Evolutionary conservation across 345 rosid genomes (phyloP), one percentile per base, ranked within the genome.

Genomic region (Arabis hirsuta): DNA sequence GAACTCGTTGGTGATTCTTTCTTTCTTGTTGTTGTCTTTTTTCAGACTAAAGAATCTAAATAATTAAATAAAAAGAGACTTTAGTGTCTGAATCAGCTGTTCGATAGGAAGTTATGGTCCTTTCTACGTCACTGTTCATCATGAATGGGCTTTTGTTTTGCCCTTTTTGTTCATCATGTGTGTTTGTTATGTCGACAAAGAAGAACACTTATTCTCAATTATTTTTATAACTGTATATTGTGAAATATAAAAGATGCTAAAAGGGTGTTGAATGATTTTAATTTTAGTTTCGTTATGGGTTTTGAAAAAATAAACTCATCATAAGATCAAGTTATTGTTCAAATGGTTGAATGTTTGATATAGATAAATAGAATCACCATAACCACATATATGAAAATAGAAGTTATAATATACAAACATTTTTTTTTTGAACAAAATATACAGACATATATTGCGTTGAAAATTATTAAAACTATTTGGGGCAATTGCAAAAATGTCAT

Each of bases 111-210:
- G 51, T 38, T 26, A 55, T 47, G 26, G 71, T 39, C 58, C 58
- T 66, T 48, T 67, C 51, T 47, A 57, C 31, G 65, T 38, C 58
- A 36, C 31, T 38, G 47, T 38, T 55, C 31, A 43, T 39, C 44
- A 36, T 64, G 26, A 10, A 55, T 26, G 43, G 42, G 41, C 69
- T 47, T 55, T 62, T 26, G 14, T 42, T 39, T 60, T 70, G 12
- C 59, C 43, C 41, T 50, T 62, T 62, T 73, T 64, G 36, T 57
- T 65, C 72, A 65, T 73, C 59, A 19, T 65, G 27, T 53, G 51
- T 48, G 31, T 29, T 48, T 73, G 45, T 22, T 56, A 9, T 48
- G 59, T 44, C 53, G 53, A 65, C 12, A 16, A 13, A 27, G 58
- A 72, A 14, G 56, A 73, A 64, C 64, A 46, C 44, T 56, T 65